A percentile compares a stretch with the other conserved stretches of the same genome.
Conservation (phyloP, 1,284 basidiomycete genomes). For the Wallemia hederae region DNA sequence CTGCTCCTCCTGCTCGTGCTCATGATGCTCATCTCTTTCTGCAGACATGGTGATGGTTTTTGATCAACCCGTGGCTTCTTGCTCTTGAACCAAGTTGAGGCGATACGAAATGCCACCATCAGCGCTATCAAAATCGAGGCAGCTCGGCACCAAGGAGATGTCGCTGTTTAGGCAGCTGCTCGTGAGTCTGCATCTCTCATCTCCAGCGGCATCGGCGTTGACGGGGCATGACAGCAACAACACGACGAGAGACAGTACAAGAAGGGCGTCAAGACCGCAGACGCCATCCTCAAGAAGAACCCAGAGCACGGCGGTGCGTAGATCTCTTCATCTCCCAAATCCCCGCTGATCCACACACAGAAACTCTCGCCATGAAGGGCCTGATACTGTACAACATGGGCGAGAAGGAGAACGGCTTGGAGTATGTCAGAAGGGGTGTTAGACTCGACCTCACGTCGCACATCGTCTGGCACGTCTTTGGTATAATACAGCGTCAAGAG, state of each 20-base stretch:
- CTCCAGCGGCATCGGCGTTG: neutral
- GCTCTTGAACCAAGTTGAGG: neutral
- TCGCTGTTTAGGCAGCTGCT: constrained; percentile 65
- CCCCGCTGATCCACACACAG: constrained; percentile 22
- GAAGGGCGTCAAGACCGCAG: constrained; percentile 68
- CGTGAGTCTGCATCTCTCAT: constrained; percentile 16
- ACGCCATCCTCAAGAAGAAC: constrained; percentile 78
- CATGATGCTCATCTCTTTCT: constrained; percentile 9
- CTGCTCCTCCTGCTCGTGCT: constrained; percentile 6
- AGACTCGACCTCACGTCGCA: constrained; percentile 69
- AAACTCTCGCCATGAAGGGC: constrained; percentile 82
- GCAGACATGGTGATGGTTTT: too few relatives aligned
- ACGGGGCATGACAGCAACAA: constrained; percentile 19
- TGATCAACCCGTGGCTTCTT: neutral
- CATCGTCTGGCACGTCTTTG: constrained; percentile 95
- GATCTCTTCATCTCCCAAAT: constrained; percentile 8
- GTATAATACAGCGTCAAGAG: constrained; percentile 67
- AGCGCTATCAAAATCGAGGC: neutral
- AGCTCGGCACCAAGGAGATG: constrained; percentile 52
- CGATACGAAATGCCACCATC: neutral
- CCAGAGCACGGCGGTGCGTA: constrained; percentile 72
- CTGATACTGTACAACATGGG: constrained; percentile 50
- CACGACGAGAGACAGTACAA: constrained; percentile 80
- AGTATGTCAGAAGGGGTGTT: constrained; percentile 63
- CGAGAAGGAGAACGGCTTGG: constrained; percentile 50